Evolutionary conservation across 352 stramenopile genomes (phyloP), one percentile per base, ranked within the genome.

Genomic region (Globisporangium alternatum): DNA sequence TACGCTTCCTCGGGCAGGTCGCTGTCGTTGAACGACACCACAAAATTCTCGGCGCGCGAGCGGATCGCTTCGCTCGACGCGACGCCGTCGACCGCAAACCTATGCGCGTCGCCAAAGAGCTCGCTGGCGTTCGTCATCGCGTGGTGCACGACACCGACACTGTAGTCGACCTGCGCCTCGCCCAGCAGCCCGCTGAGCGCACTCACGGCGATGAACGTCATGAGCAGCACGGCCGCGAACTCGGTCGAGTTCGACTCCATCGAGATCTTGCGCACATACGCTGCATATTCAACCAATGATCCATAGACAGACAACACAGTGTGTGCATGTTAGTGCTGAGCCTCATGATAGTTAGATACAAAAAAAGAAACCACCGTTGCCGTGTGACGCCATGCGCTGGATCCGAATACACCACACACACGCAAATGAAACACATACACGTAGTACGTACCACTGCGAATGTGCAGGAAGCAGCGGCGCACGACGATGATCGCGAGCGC

Each of bases 91-190:
- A 45, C 54, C 7, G 72, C 74, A 28, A 89, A 45, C 1, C 65
- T 54, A 43, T 80, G 80, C 17, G 80, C 68, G 13, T 74, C 62
- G 22, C 70, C 60, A 45, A 94, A 91, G 47, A 77, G 63, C 33
- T 77, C 49, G 47, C 81, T 92, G 3, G 74, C 77, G 64, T 94
- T 94, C 43, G 71, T 76, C 83, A 94, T 90, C 21, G 81, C 85
- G 55, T 89, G 75, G 44, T 76, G 73, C 58, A 92, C 74, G 33
- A 90, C 73, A 9, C 84, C 75, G n/a, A 83, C 79, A 56, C 83
- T 91, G 78, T 94, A 94, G 69, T 94, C 83, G 31, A 92, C 81
- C 56, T 94, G 85, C 31, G 81, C 85, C 66, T 92, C 83, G 54
- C 83, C 85, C 33, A 94, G 64, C 15, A 94, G 69, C 10, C 85